A percentile compares a stretch with the other conserved stretches of the same genome.
phyloP scores from a whole-genome alignment of 345 rosid species.

The Lenwebbia sp. region DNA sequence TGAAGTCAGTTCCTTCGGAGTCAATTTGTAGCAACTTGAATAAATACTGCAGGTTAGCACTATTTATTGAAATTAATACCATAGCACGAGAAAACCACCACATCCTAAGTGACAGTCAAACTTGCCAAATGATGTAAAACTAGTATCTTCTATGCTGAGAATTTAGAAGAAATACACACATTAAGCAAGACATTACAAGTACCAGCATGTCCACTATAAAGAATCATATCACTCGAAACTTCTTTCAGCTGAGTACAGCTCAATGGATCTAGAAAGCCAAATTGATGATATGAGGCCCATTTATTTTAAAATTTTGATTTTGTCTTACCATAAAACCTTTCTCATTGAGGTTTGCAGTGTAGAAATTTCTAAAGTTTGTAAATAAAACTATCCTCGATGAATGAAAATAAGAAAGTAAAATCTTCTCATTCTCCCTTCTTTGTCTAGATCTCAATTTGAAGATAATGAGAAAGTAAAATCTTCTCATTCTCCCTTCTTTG shows the following conservation, averaged over 20 bases:
- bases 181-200: background rate
- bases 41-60: background rate
- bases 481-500: background rate
- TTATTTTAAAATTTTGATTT: background rate
- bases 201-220: background rate
- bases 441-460: background rate
- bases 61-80: background rate
- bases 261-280: background rate
- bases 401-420: background rate
- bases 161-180: background rate
- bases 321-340: background rate
- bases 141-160: background rate
- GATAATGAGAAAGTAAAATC: background rate
- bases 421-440: background rate
- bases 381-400: background rate
- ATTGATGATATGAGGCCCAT: background rate
- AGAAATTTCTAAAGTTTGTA: background rate
- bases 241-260: background rate
- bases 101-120: background rate
- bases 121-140: background rate
- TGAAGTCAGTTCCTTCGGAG: background rate
- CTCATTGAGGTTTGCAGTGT: background rate
- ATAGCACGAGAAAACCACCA: background rate
- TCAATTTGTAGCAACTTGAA: background rate
- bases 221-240: background rate